These are phyloP conservation scores for Lonicera japonica DNA, from an alignment of 129 eudicot species.

Conservation along the genomic window DNA sequence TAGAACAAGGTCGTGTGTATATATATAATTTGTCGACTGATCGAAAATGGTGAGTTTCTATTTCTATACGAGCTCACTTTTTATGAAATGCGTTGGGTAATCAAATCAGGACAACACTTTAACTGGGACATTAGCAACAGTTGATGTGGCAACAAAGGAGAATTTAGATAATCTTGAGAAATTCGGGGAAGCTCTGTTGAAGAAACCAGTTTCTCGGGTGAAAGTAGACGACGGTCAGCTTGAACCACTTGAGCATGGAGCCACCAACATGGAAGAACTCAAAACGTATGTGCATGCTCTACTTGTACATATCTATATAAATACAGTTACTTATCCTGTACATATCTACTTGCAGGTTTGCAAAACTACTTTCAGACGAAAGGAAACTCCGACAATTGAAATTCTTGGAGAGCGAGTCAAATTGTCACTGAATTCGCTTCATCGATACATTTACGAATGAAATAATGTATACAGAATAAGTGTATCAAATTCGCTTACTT, in stretches of 20 bases:
- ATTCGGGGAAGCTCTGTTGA: slow-evolving; percentile 38
- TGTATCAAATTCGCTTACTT: not conserved
- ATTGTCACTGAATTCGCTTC: no score
- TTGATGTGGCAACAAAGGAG: slow-evolving; percentile 38
- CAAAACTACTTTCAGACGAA: slow-evolving; percentile 52
- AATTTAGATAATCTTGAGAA: slow-evolving; percentile 37
- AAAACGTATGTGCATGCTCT: slow-evolving; percentile 20
- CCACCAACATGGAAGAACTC: slow-evolving; percentile 47
- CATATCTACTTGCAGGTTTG: slow-evolving; percentile 32
- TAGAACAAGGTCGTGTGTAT: no score
- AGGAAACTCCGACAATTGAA: slow-evolving; percentile 33
- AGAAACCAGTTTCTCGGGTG: slow-evolving; percentile 43
- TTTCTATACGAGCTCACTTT: no score
- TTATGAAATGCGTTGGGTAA: not conserved
- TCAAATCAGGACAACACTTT: slow-evolving; percentile 48
- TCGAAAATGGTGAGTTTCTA: no score
- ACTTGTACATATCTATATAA: not conserved
- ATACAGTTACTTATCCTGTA: not conserved
- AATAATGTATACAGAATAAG: no score
- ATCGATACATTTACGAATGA: not conserved
- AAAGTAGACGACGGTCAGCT: slow-evolving; percentile 31
- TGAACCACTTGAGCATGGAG: slow-evolving; percentile 24
- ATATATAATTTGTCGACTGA: no score
- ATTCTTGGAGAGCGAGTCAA: not conserved
- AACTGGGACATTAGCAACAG: slow-evolving; percentile 28